phyloP scores from a whole-genome alignment of 192 early-diverging fungal genomes.

The Entophlyctis luteolus region DNA sequence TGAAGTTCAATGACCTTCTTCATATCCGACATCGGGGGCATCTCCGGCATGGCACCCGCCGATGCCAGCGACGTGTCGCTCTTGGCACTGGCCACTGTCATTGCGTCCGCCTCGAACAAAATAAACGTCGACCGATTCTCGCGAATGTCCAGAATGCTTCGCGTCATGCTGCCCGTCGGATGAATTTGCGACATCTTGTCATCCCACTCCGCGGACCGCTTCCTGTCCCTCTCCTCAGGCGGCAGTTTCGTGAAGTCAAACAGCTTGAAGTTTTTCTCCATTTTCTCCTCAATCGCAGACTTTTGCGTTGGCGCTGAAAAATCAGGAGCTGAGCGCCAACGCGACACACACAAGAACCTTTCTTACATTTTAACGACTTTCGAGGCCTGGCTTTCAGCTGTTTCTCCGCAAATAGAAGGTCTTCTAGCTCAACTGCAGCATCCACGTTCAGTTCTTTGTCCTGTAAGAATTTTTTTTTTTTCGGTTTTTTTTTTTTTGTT shows the following conservation, averaged over 20 bases:
- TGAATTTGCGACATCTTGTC: conserved; percentile 1
- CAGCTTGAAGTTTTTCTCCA: conserved; percentile 76
- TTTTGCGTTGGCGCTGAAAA: no score
- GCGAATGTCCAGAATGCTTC: background rate
- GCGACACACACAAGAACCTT: no score
- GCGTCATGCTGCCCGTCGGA: background rate
- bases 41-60: no score
- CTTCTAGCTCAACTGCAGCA: conserved; percentile 92
- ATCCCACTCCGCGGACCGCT: conserved; percentile 16
- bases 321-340: no score
- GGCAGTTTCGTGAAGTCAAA: conserved; percentile 68
- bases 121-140: conserved; percentile 1
- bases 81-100: background rate
- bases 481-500: no score
- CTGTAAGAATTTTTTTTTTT: no score
- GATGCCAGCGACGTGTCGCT: no score
- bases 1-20: no score
- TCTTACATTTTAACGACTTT: conserved; percentile 48
- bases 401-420: conserved; percentile 88
- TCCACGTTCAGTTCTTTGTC: conserved; percentile 90
- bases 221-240: background rate
- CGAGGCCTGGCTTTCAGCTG: conserved; percentile 78
- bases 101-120: background rate
- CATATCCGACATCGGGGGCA: no score
- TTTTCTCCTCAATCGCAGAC: conserved; percentile 61